Conservation (phyloP, 768 basidiomycete genomes). For the Pisolithus albus region DNA sequence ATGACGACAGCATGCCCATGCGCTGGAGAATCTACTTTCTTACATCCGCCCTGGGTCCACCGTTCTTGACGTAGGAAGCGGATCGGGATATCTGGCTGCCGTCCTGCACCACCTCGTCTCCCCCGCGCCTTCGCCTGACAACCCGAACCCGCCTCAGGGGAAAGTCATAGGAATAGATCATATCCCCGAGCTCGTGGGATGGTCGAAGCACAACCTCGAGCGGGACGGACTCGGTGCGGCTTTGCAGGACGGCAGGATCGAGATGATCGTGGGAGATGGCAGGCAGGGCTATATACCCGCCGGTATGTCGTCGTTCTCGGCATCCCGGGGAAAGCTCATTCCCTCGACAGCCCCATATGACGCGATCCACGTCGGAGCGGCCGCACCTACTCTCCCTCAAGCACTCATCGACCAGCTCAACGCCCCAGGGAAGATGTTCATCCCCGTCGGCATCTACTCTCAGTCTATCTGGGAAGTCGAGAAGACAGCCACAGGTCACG, state of each 20-base stretch:
- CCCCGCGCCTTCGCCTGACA: constrained; percentile 5
- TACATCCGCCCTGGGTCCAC: constrained; percentile 62
- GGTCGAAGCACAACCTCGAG: constrained; percentile 61
- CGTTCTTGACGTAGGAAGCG: constrained; percentile 87
- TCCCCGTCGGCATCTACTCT: constrained; percentile 66
- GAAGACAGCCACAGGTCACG: constrained; percentile 62
- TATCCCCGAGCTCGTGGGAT: constrained; percentile 66
- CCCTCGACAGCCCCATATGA: constrained; percentile 54
- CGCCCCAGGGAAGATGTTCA: constrained; percentile 78
- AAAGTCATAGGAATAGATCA: constrained; percentile 90
- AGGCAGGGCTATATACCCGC: constrained; percentile 44
- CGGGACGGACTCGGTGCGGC: constrained; percentile 56
- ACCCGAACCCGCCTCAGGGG: constrained; percentile 33
- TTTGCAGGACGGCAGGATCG: constrained; percentile 48
- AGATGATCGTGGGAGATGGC: constrained; percentile 73
- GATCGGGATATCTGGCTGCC: constrained; percentile 81
- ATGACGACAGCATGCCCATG: constrained; percentile 70
- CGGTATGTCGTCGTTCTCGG: background rate
- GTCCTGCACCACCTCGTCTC: constrained; percentile 71
- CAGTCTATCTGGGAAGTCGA: constrained; percentile 73
- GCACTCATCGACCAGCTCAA: constrained; percentile 74
- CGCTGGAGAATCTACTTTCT: constrained; percentile 68
- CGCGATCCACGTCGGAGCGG: constrained; percentile 92
- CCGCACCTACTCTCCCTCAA: constrained; percentile 67
- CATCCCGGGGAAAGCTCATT: background rate